Evolutionary conservation across 2,329 filamentous ascomycete genomes (phyloP).

Genomic region (Colletotrichum sp.): DNA sequence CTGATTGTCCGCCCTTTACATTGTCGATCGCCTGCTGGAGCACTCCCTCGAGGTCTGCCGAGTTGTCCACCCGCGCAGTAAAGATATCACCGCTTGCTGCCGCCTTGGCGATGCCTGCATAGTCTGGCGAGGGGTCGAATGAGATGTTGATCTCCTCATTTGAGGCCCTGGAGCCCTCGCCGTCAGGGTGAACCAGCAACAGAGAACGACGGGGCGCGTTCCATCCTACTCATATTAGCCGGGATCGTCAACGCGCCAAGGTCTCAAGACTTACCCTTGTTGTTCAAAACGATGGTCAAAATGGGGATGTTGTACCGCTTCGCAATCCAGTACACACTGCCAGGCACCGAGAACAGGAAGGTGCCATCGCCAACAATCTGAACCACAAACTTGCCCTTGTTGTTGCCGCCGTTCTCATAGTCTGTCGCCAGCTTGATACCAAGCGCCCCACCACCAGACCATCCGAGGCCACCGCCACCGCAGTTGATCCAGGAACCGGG

Average conservation of each 20-base stretch:
- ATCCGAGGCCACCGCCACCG: conserved; percentile 80
- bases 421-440: conserved; percentile 76
- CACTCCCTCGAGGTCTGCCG: conserved; percentile 50
- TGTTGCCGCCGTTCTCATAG: conserved; percentile 40
- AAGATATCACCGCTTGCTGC: conserved; percentile 52
- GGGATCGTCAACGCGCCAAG: not conserved
- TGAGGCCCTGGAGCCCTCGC: conserved; percentile 42
- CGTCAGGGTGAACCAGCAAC: conserved; percentile 48
- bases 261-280: conserved; percentile 49
- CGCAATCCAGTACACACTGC: conserved; percentile 62
- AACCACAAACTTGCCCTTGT: conserved; percentile 52
- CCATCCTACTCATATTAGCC: conserved; percentile 36
- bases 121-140: conserved; percentile 49
- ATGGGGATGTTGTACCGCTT: conserved; percentile 59
- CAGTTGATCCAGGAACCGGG: conserved; percentile 84
- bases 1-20: conserved; percentile 55
- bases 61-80: conserved; percentile 51
- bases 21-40: conserved; percentile 55
- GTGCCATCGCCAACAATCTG: conserved; percentile 65
- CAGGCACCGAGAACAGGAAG: conserved; percentile 59
- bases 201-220: conserved; percentile 49
- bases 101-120: conserved; percentile 33
- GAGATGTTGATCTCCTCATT: conserved; percentile 54
- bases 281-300: conserved; percentile 61
- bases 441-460: conserved; percentile 77